Evolutionary conservation across 805 yeast genomes (phyloP).

Genomic region (Candida krabiensis): DNA sequence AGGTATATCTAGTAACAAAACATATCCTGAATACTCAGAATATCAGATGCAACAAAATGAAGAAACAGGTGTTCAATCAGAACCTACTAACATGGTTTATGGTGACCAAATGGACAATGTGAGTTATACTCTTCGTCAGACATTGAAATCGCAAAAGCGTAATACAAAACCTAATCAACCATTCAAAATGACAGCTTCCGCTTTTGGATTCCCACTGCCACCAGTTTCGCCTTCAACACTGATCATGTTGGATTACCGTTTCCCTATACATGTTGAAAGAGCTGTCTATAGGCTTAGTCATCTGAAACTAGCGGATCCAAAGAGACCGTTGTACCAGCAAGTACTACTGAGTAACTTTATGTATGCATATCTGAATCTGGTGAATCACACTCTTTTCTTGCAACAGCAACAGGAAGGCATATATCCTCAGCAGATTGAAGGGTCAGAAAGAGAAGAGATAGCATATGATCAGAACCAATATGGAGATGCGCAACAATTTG

Average conservation of each 20-base stretch:
- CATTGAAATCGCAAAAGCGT: slow-evolving; percentile 31
- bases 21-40: not conserved
- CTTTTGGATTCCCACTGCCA: slow-evolving; percentile 86
- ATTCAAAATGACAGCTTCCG: slow-evolving; percentile 67
- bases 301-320: slow-evolving; percentile 90
- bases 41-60: not conserved
- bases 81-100: slow-evolving; percentile 3
- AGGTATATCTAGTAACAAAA: not conserved
- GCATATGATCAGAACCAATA: slow-evolving; percentile 1
- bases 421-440: slow-evolving; percentile 15
- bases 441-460: slow-evolving; percentile 5
- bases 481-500: not conserved
- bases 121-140: slow-evolving; percentile 24
- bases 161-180: slow-evolving; percentile 53
- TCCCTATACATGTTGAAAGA: slow-evolving; percentile 93
- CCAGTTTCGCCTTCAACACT: slow-evolving; percentile 75
- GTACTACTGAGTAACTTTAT: slow-evolving; percentile 92
- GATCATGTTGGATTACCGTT: slow-evolving; percentile 79
- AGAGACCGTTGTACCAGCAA: slow-evolving; percentile 87
- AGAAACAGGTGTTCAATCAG: not conserved
- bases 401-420: slow-evolving; percentile 54
- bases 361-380: slow-evolving; percentile 94
- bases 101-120: slow-evolving; percentile 10
- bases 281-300: slow-evolving; percentile 94
- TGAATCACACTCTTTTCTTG: slow-evolving; percentile 83